phyloP scores from a whole-genome alignment of 768 basidiomycete genomes.

The Suillus fuscotomentosus region DNA sequence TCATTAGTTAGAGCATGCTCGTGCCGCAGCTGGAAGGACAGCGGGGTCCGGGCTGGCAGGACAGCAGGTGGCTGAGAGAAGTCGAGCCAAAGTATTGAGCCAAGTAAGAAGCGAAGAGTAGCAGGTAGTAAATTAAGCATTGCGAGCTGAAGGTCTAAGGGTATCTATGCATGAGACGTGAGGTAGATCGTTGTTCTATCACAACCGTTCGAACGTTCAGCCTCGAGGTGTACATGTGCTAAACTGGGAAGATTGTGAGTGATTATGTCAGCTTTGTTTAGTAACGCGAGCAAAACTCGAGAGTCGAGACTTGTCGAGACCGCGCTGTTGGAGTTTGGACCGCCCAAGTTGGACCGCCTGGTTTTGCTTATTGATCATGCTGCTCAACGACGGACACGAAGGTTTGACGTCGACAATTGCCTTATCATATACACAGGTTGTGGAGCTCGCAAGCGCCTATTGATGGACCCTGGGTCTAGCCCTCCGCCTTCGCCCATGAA shows the following conservation, averaged over 20 bases:
- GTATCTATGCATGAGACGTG: constrained; percentile 3
- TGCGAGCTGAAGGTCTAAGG: constrained; percentile 4
- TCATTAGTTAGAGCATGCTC: constrained; percentile 54
- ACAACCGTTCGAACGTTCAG: not conserved
- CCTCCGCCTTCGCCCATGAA: not conserved
- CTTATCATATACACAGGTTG: not conserved
- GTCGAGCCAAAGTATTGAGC: constrained; percentile 39
- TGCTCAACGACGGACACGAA: not conserved
- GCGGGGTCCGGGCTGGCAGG: constrained; percentile 30
- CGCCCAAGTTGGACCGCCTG: not conserved
- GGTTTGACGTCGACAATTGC: too few species aligned
- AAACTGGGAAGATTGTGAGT: not conserved
- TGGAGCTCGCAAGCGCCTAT: not conserved
- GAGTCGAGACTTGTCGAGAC: not conserved
- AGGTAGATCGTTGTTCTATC: not conserved
- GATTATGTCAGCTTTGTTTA: not conserved
- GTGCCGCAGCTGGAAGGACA: constrained; percentile 67
- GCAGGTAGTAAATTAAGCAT: constrained; percentile 34
- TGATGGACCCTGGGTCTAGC: constrained; percentile 1
- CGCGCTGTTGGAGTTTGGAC: not conserved
- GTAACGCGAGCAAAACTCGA: not conserved
- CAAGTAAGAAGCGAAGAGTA: constrained; percentile 41
- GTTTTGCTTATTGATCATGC: not conserved
- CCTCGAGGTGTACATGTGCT: not conserved
- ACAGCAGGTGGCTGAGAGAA: constrained; percentile 12